Base-by-base conservation (phyloP, 257 asterid species). In the Perilla frutescens region DNA sequence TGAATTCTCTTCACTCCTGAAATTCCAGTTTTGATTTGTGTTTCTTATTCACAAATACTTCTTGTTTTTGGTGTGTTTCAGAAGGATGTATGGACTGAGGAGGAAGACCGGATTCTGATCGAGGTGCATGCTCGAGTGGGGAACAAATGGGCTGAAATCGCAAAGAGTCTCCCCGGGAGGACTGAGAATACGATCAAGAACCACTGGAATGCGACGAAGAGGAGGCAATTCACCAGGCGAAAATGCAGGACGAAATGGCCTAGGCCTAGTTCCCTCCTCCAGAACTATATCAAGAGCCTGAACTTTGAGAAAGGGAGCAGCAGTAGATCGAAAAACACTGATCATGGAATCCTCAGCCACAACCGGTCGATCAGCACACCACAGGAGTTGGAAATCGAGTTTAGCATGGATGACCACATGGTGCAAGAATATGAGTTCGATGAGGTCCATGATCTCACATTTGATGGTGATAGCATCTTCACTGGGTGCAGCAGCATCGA, bases 71-170 rank as follows among this genome's bases (percentile, higher is more conserved):
- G 31, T 29, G 32, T 1, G 44, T 7, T 77, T 14, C 90, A 94
- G 99, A 94, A 90, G 66, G 97, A 94, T 79, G n/a, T 79, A 40
- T 94, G 99, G 99, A 84, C 89, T 4, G 96, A 88, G 83, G 97
- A 90, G 54, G 97, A 94, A 76, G 99, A 91, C 14, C 70, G 85
- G 65, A 78, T 91, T 54, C 79, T 94, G 6, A 90, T 94, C 0
- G 79, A 87, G 81, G 89, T 81, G 11, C 99, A 94, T 75, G 80
- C 79, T 26, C 86, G 84, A 79, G 84, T 90, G 50, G 99, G 97
- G n/a, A 94, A 94, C 72, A 91, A 88, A 80, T 94, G 98, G 98
- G 96, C 96, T 48, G 97, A 91, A 82, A 94, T 94, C n/a, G 96
- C 98, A 1, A 94, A 88, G 51, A 83, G 87, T 44, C 86, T 94